Evolutionary conservation across 371 early-diverging fungal genomes (phyloP).

Genomic region (Fennellomyces sp.): DNA sequence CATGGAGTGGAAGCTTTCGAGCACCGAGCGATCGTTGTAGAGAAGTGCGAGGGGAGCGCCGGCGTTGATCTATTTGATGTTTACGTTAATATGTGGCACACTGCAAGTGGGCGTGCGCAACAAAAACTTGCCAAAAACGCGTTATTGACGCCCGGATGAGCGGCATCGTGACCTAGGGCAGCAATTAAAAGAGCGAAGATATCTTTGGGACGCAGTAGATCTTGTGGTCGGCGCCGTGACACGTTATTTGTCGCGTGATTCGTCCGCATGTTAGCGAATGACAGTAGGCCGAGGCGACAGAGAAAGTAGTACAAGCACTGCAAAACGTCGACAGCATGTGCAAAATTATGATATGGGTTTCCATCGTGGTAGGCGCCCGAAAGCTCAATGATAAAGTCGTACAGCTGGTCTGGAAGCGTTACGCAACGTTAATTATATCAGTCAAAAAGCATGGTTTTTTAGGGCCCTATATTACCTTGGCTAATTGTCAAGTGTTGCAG

Average conservation of each 20-base stretch:
- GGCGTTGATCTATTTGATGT: conserved; percentile 59
- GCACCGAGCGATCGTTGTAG: conserved; percentile 90
- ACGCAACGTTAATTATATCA: conserved; percentile 1
- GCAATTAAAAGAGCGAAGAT: conserved; percentile 79
- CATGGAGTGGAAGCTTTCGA: conserved; percentile 93
- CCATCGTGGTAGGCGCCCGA: conserved; percentile 68
- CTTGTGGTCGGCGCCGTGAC: conserved; percentile 1
- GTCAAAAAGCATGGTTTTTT: no score
- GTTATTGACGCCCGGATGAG: conserved; percentile 87
- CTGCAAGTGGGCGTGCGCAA: background rate
- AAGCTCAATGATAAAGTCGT: conserved; percentile 64
- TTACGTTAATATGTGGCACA: background rate
- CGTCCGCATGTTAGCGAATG: background rate
- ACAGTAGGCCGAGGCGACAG: conserved; percentile 58
- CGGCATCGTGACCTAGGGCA: conserved; percentile 82
- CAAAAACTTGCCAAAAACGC: conserved; percentile 61
- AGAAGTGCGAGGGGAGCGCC: conserved; percentile 81
- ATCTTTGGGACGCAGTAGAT: conserved; percentile 64
- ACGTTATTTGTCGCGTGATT: background rate
- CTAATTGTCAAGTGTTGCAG: conserved; percentile 50
- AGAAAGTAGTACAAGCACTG: conserved; percentile 78
- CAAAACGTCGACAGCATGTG: conserved; percentile 87
- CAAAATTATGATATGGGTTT: conserved; percentile 87
- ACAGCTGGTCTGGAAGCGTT: conserved; percentile 46
- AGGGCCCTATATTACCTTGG: no score